Conservation (phyloP, 805 yeast species). For the Huiozyma sinensis region DNA sequence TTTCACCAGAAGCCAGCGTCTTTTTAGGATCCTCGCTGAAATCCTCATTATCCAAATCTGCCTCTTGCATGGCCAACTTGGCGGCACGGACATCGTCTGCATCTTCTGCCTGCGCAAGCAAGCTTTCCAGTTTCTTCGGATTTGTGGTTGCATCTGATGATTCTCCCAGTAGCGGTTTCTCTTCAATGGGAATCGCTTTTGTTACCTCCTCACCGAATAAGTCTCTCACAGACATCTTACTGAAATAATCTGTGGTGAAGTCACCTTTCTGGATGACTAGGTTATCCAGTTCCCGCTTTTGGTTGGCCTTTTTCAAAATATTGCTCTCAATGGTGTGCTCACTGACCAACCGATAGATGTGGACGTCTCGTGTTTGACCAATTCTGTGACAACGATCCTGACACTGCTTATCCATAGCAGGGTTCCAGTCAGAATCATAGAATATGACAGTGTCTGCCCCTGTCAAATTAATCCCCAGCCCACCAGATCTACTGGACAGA, state of each 20-base stretch:
- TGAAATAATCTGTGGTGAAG: constrained; percentile 92
- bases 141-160: constrained; percentile 26
- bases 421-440: constrained; percentile 98
- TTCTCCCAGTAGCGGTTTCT: constrained; percentile 27
- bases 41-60: constrained; percentile 74
- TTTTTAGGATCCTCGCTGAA: constrained; percentile 41
- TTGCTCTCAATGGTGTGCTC: constrained; percentile 95
- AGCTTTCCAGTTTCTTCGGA: constrained; percentile 40
- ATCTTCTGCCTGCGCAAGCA: constrained; percentile 89
- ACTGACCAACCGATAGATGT: constrained; percentile 89
- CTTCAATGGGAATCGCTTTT: constrained; percentile 21
- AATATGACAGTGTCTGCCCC: constrained; percentile 98
- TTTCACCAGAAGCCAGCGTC: constrained; percentile 1
- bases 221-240: constrained; percentile 77
- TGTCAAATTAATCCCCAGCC: constrained; percentile 91
- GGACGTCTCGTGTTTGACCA: constrained; percentile 97
- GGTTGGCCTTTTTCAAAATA: constrained; percentile 87
- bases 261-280: constrained; percentile 97
- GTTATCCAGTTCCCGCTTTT: constrained; percentile 84
- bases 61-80: constrained; percentile 67
- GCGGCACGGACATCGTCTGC: constrained; percentile 89
- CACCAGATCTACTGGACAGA: constrained; percentile 93
- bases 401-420: constrained; percentile 98
- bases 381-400: constrained; percentile 98
- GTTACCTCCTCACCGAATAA: constrained; percentile 48